Evolutionary conservation across 2,329 filamentous ascomycete species (phyloP).

Genomic region (Paecilomyces dactylethromorphus): DNA sequence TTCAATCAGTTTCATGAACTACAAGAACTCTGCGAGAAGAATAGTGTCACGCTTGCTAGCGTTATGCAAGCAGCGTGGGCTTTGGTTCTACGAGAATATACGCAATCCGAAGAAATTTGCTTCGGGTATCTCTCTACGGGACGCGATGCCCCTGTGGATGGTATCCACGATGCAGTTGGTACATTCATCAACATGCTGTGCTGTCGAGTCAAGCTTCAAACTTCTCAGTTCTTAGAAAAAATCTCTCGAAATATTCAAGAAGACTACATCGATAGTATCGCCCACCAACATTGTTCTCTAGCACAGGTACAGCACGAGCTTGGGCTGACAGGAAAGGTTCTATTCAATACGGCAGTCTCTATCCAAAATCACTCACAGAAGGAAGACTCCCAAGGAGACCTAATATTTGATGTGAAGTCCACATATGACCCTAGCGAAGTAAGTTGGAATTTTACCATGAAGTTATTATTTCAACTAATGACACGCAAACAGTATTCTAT

Average conservation of each 20-base stretch:
- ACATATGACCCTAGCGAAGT: conserved; percentile 34
- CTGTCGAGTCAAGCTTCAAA: conserved; percentile 38
- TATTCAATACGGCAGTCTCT: conserved; percentile 38
- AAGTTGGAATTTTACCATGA: conserved; percentile 4
- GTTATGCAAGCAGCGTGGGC: conserved; percentile 34
- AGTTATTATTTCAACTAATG: background rate
- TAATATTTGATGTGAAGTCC: conserved; percentile 24
- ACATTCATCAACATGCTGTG: conserved; percentile 52
- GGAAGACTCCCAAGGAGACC: conserved; percentile 14
- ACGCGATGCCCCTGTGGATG: conserved; percentile 39
- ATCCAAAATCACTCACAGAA: conserved; percentile 30
- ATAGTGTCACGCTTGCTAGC: conserved; percentile 28
- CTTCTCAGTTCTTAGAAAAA: conserved; percentile 29
- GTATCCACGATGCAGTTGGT: conserved; percentile 42
- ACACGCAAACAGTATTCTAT: conserved; percentile 25
- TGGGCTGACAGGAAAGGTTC: conserved; percentile 23
- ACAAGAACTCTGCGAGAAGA: conserved; percentile 23
- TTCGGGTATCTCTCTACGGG: conserved; percentile 37
- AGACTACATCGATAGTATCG: conserved; percentile 41
- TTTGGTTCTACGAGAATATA: conserved; percentile 27
- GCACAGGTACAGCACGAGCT: conserved; percentile 42
- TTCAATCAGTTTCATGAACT: conserved; percentile 24
- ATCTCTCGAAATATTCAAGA: conserved; percentile 39
- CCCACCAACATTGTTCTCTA: conserved; percentile 46
- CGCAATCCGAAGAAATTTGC: conserved; percentile 29